Percentiles rank a stretch among this genome's conserved stretches.
These are phyloP conservation scores for Ganoderma leucocontextum DNA, from an alignment of 1,284 basidiomycete genomes.

Conservation along the genomic window DNA sequence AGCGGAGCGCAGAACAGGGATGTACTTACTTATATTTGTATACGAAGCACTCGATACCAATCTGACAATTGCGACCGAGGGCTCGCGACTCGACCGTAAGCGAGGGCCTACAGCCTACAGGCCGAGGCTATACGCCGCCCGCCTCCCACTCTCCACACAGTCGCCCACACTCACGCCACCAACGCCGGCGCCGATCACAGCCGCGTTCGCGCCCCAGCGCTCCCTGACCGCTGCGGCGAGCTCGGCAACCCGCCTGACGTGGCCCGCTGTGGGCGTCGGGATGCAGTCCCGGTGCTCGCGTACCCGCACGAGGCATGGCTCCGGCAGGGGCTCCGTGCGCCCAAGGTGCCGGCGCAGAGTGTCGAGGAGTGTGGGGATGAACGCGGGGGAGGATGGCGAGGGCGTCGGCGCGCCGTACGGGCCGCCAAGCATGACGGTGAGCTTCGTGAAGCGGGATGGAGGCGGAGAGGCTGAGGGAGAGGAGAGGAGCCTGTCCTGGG, in stretches of 20 bases:
- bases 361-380: slow-evolving; percentile 50
- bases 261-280: slow-evolving; percentile 82
- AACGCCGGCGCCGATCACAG: slow-evolving; percentile 87
- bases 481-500: slow-evolving; percentile 62
- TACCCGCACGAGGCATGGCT: slow-evolving; percentile 65
- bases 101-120: slow-evolving; percentile 21
- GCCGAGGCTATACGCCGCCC: slow-evolving; percentile 49
- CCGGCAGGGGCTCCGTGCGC: slow-evolving; percentile 51
- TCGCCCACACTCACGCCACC: slow-evolving; percentile 92
- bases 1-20: neutral
- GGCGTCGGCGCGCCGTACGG: slow-evolving; percentile 62
- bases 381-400: slow-evolving; percentile 39
- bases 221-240: slow-evolving; percentile 56
- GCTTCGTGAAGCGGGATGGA: slow-evolving; percentile 59
- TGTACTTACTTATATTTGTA: neutral
- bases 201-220: slow-evolving; percentile 67
- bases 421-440: slow-evolving; percentile 94
- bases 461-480: slow-evolving; percentile 25
- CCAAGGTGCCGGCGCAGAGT: slow-evolving; percentile 63
- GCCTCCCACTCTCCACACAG: slow-evolving; percentile 80
- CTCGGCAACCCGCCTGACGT: slow-evolving; percentile 73
- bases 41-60: neutral
- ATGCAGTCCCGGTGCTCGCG: slow-evolving; percentile 80
- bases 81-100: neutral
- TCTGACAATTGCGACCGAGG: neutral